phyloP scores from a whole-genome alignment of 2,329 filamentous ascomycete genomes.

The Aspergillus ochraceus region DNA sequence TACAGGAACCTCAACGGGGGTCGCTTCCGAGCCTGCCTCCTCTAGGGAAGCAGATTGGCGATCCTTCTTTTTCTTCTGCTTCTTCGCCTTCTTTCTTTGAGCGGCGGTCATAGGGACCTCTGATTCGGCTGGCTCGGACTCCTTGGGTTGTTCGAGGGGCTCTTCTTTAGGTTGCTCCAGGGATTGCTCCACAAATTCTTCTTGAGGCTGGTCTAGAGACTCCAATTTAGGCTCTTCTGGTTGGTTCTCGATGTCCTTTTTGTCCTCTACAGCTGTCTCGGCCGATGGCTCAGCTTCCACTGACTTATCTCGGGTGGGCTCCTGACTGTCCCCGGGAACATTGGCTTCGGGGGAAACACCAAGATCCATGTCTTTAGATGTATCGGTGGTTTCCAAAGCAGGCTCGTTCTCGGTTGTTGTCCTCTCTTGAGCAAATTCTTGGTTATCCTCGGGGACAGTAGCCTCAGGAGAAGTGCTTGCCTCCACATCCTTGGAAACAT shows the following conservation, averaged over 20 bases:
- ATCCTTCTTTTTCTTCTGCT: slow-evolving; percentile 26
- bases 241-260: background rate
- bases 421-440: background rate
- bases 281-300: background rate
- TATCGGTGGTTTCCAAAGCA: background rate
- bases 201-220: background rate
- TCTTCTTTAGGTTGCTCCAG: slow-evolving; percentile 7
- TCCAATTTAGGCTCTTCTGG: background rate
- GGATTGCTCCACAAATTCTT: slow-evolving; percentile 2
- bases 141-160: no score
- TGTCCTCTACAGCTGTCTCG: background rate
- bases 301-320: background rate
- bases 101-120: slow-evolving; percentile 19
- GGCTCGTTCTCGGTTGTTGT: background rate
- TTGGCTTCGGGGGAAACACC: background rate
- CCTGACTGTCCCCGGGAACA: background rate
- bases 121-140: background rate
- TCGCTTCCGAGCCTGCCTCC: slow-evolving; percentile 1
- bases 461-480: background rate
- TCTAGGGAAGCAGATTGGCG: slow-evolving; percentile 11
- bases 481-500: background rate
- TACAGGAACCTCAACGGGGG: background rate
- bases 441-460: background rate
- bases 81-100: slow-evolving; percentile 28
- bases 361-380: background rate